Percentiles rank a stretch among this genome's conserved stretches.
Conservation (phyloP, 805 yeast genomes). For the Metschnikowia hibisci region DNA sequence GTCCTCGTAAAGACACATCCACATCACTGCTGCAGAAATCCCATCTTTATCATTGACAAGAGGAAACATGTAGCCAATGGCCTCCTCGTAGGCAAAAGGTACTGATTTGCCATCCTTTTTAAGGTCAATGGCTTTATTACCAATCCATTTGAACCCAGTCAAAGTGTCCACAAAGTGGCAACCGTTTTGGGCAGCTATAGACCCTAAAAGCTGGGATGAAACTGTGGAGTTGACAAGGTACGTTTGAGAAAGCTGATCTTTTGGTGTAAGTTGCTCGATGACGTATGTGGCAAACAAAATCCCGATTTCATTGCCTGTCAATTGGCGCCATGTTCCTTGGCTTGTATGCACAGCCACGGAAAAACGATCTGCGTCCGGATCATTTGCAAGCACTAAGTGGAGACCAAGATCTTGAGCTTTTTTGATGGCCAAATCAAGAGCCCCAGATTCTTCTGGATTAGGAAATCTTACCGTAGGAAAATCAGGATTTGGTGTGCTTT, state of each 20-base stretch:
- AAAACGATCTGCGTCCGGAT: conserved; percentile 96
- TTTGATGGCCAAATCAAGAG: conserved; percentile 65
- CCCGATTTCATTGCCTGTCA: conserved; percentile 92
- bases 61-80: conserved; percentile 89
- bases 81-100: conserved; percentile 93
- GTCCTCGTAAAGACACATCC: conserved; percentile 60
- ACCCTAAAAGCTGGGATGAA: conserved; percentile 73
- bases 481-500: conserved; percentile 73
- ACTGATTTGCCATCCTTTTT: conserved; percentile 61
- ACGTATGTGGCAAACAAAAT: conserved; percentile 70
- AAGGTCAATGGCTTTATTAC: conserved; percentile 76
- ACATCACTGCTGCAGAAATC: conserved; percentile 70
- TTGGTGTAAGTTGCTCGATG: conserved; percentile 31
- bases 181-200: conserved; percentile 61
- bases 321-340: conserved; percentile 60
- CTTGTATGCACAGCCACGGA: conserved; percentile 62
- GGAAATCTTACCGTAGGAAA: conserved; percentile 88
- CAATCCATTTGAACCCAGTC: conserved; percentile 98
- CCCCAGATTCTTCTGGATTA: conserved; percentile 95
- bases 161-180: conserved; percentile 74
- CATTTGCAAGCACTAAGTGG: conserved; percentile 75
- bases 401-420: conserved; percentile 52
- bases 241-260: conserved; percentile 28
- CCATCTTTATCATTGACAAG: conserved; percentile 92
- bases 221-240: conserved; percentile 85